Percentiles rank a stretch among this genome's conserved stretches.
phyloP scores from a whole-genome alignment of 805 yeast genomes.

The Helenozyma baotianmanensis region DNA sequence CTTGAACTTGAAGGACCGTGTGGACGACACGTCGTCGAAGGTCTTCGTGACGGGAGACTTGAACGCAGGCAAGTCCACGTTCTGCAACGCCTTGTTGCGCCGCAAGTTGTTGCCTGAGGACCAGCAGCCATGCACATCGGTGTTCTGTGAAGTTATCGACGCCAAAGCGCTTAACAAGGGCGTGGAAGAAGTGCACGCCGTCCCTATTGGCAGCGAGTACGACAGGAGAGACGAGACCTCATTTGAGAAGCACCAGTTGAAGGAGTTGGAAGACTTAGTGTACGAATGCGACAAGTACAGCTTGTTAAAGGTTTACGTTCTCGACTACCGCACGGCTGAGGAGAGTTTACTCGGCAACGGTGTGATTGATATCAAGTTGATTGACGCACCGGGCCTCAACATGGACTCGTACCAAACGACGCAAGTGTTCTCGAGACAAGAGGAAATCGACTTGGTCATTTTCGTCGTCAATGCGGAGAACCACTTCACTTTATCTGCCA shows the following conservation, averaged over 20 bases:
- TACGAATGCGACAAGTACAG: constrained; percentile 67
- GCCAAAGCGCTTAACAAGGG: constrained; percentile 64
- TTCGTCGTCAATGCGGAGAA: constrained; percentile 96
- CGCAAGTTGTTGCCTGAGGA: constrained; percentile 85
- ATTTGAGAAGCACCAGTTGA: constrained; percentile 50
- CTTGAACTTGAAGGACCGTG: constrained; percentile 67
- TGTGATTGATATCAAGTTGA: constrained; percentile 83
- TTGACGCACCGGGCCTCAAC: constrained; percentile 97
- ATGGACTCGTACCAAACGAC: constrained; percentile 92
- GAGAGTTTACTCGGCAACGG: constrained; percentile 81
- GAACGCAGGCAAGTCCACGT: constrained; percentile 93
- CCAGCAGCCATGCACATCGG: constrained; percentile 96
- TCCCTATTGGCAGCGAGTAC: constrained; percentile 54
- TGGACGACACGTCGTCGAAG: constrained; percentile 87
- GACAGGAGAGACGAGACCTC: constrained; percentile 58
- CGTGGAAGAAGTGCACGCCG: constrained; percentile 90
- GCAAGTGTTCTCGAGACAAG: constrained; percentile 92
- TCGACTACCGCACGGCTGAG: constrained; percentile 64
- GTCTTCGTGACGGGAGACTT: constrained; percentile 96
- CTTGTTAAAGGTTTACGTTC: constrained; percentile 73
- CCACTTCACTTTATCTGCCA: constrained; percentile 89
- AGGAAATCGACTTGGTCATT: constrained; percentile 92
- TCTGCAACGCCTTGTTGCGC: constrained; percentile 84
- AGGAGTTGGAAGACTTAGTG: constrained; percentile 64
- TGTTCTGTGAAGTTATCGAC: constrained; percentile 91